Evolutionary conservation across 371 early-diverging fungal genomes (phyloP).

Genomic region (Apophysomyces elegans): DNA sequence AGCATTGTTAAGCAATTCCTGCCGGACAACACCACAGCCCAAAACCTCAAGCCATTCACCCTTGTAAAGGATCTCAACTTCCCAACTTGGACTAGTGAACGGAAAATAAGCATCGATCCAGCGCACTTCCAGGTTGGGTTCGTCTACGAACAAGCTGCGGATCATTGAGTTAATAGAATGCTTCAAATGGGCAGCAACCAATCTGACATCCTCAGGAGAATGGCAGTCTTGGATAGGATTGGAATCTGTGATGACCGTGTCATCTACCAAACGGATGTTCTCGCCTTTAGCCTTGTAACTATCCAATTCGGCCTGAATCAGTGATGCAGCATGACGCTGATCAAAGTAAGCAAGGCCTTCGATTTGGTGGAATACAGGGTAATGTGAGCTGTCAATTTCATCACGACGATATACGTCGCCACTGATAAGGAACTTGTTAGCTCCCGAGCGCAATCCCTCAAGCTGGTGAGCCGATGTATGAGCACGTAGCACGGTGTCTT

Average conservation of each 20-base stretch:
- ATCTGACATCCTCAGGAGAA: constrained; percentile 51
- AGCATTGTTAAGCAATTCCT: constrained; percentile 78
- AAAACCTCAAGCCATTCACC: constrained; percentile 96
- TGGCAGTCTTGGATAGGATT: constrained; percentile 67
- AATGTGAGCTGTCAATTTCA: constrained; percentile 94
- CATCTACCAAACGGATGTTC: constrained; percentile 57
- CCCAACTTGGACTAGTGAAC: constrained; percentile 96
- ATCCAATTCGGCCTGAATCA: constrained; percentile 28
- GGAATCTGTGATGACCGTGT: constrained; percentile 58
- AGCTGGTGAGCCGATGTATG: constrained; percentile 97
- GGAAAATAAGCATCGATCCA: constrained; percentile 97
- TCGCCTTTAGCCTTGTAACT: constrained; percentile 17
- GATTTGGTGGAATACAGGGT: constrained; percentile 98
- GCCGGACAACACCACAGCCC: constrained; percentile 93
- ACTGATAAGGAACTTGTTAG: constrained; percentile 74
- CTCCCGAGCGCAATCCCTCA: constrained; percentile 63
- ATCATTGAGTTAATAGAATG: constrained; percentile 83
- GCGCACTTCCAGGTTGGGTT: constrained; percentile 77
- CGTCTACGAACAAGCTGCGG: constrained; percentile 66
- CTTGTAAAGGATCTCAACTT: constrained; percentile 91
- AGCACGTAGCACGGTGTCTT: constrained; percentile 80
- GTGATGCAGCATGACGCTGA: constrained; percentile 23
- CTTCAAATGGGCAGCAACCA: constrained; percentile 75
- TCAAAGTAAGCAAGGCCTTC: constrained; percentile 83
- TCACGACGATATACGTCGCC: constrained; percentile 98